Evolutionary conservation across 495 filamentous ascomycete species (phyloP).

Genomic region (Penicillium macrosclerotiorum): DNA sequence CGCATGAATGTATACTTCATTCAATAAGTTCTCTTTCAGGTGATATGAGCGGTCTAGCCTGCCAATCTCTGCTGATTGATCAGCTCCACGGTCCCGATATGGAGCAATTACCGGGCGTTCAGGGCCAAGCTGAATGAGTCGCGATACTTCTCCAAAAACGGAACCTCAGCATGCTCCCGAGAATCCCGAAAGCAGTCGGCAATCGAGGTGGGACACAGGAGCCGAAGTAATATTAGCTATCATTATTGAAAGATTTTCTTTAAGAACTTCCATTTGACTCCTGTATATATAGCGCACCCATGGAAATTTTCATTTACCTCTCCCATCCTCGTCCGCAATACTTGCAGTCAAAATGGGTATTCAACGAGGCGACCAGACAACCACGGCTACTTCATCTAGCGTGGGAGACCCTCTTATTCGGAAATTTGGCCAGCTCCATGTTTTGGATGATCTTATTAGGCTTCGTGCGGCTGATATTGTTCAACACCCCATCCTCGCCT

Average conservation of each 20-base stretch:
- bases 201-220: not conserved
- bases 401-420: conserved; percentile 19
- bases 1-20: not conserved
- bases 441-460: conserved; percentile 50
- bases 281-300: no score
- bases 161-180: conserved; percentile 8
- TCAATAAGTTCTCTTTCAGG: not conserved
- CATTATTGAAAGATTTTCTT: not conserved
- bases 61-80: not conserved
- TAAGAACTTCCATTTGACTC: no score
- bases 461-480: conserved; percentile 46
- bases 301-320: not conserved
- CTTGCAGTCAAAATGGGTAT: conserved; percentile 28
- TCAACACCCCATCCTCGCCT: conserved; percentile 52
- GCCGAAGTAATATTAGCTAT: not conserved
- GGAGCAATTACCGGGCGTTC: no score
- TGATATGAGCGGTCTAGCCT: conserved; percentile 3
- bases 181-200: conserved; percentile 21
- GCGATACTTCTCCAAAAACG: conserved; percentile 3
- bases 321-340: not conserved
- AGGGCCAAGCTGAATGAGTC: no score
- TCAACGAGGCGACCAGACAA: conserved; percentile 17
- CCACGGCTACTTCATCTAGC: conserved; percentile 9
- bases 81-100: not conserved
- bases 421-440: conserved; percentile 36